phyloP scores from a whole-genome alignment of 2,329 filamentous ascomycete genomes.

The Neurospora sp. region DNA sequence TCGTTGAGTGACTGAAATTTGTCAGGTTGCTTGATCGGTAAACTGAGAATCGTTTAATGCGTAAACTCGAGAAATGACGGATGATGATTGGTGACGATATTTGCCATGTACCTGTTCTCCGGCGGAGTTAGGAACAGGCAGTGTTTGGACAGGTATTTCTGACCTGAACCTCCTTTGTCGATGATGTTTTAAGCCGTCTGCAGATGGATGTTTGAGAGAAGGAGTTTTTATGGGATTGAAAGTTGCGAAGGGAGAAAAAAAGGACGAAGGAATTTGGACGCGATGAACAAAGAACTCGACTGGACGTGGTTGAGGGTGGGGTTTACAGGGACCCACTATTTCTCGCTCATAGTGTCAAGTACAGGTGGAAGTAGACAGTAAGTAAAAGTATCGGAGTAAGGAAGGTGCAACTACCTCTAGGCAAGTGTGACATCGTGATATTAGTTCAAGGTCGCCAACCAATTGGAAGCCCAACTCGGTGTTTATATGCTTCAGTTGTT shows the following conservation, averaged over 20 bases:
- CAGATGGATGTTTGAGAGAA: not conserved
- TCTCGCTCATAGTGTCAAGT: not conserved
- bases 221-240: not conserved
- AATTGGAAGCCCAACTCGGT: not conserved
- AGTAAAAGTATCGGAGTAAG: not conserved
- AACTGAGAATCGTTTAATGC: not conserved
- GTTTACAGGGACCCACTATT: not conserved
- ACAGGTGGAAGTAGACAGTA: not conserved
- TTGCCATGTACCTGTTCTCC: not conserved
- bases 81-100: not conserved
- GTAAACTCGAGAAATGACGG: not conserved
- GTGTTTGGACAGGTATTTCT: not conserved
- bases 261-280: not conserved
- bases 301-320: not conserved
- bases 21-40: not conserved
- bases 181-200: not conserved
- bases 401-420: not conserved
- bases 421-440: not conserved
- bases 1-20: not conserved
- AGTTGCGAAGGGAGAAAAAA: not conserved
- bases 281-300: not conserved
- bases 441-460: not conserved
- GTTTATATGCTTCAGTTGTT: not conserved
- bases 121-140: not conserved
- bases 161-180: not conserved